Conservation (phyloP, 306 rosid species). For the Parietaria judaica region DNA sequence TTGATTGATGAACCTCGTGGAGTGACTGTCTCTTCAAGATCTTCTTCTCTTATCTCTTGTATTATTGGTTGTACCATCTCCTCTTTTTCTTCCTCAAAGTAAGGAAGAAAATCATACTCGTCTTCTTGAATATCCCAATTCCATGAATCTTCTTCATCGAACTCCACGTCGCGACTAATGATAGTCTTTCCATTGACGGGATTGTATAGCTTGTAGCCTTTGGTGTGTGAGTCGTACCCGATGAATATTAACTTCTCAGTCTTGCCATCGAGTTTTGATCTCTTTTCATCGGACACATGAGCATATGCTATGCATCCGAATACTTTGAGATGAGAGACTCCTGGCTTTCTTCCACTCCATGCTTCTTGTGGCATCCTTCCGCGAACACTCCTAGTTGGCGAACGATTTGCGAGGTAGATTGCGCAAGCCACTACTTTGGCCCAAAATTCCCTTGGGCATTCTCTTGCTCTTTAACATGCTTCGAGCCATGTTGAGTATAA, state of each 20-base stretch:
- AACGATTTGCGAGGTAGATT: neutral
- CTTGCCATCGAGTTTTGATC: neutral
- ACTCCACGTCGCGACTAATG: neutral
- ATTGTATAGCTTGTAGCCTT: neutral
- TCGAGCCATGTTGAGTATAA: neutral
- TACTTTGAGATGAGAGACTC: neutral
- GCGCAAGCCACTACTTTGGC: neutral
- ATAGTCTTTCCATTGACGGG: neutral
- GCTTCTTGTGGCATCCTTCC: neutral
- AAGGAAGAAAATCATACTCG: neutral
- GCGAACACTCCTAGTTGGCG: neutral
- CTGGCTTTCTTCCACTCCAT: slow-evolving; percentile 4
- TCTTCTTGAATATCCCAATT: neutral
- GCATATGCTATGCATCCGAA: neutral
- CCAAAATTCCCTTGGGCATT: neutral
- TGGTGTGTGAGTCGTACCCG: neutral
- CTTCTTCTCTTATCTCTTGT: too few relatives aligned
- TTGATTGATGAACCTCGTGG: neutral
- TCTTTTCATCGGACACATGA: neutral
- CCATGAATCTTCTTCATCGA: neutral
- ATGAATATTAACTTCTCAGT: neutral
- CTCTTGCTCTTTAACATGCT: neutral
- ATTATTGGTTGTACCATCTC: neutral
- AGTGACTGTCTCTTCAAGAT: neutral
- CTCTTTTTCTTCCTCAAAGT: neutral